Evolutionary conservation across 441 rosid species (phyloP).

Genomic region (Mallotus japonicus): DNA sequence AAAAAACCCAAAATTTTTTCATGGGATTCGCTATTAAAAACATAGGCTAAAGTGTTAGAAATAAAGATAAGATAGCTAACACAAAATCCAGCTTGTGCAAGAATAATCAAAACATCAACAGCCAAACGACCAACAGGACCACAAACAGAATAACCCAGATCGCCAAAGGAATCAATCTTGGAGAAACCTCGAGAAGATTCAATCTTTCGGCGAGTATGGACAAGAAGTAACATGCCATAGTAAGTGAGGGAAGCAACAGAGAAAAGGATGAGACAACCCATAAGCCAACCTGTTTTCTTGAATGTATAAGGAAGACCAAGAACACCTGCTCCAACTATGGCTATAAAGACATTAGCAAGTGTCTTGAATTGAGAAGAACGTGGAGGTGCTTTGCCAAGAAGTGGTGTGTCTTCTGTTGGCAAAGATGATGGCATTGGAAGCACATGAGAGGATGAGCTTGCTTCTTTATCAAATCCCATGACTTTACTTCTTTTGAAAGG

Average conservation of each 20-base stretch:
- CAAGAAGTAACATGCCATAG: slow-evolving; percentile 73
- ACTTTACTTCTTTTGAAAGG: too few relatives aligned
- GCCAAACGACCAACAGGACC: slow-evolving; percentile 53
- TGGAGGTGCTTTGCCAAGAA: slow-evolving; percentile 37
- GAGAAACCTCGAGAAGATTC: slow-evolving; percentile 42
- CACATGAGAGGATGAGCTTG: slow-evolving; percentile 54
- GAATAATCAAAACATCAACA: slow-evolving; percentile 48
- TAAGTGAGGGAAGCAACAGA: slow-evolving; percentile 47
- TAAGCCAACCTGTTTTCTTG: slow-evolving; percentile 76
- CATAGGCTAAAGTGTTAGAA: slow-evolving; percentile 38
- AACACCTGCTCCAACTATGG: slow-evolving; percentile 77
- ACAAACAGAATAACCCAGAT: slow-evolving; percentile 64
- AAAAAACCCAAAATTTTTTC: slow-evolving; percentile 35
- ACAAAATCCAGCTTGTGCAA: slow-evolving; percentile 70
- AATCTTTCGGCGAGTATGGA: slow-evolving; percentile 62
- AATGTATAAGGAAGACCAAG: slow-evolving; percentile 74
- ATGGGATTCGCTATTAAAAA: slow-evolving; percentile 29
- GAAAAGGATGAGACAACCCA: slow-evolving; percentile 51
- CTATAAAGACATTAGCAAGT: slow-evolving; percentile 73
- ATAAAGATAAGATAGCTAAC: slow-evolving; percentile 46
- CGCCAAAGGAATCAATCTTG: slow-evolving; percentile 62
- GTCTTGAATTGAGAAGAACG: slow-evolving; percentile 60
- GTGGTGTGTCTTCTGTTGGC: slow-evolving; percentile 64
- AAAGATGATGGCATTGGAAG: slow-evolving; percentile 27
- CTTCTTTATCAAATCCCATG: slow-evolving; percentile 33